Base-by-base conservation (phyloP, 1,284 basidiomycete genomes). In the Cutaneotrichosporon sp. region DNA sequence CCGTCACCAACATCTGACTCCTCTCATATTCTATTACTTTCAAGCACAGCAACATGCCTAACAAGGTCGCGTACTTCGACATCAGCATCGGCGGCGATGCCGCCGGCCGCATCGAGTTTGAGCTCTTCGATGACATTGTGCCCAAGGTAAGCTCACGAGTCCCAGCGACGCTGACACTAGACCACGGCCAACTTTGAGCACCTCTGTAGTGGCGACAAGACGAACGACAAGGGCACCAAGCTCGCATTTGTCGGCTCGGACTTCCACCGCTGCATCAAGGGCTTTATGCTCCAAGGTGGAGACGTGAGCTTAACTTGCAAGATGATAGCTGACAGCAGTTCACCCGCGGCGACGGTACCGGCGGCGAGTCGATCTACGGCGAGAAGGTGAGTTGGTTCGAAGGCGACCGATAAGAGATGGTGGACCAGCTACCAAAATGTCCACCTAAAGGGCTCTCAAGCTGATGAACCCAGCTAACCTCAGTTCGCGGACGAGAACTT, bases 341-440 rank as follows among this genome's bases (percentile, higher is more conserved):
- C 64, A 82, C 80, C 13, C 65, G 70, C 26, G 80, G 89, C 42
- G 87, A 97, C 73, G 95, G 96, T 16, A 97, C 92, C 1, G 95
- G 96, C 66, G 92, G 91, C 61, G 89, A 89, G 81, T 92, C 89
- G 31, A 97, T 98, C 81, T 97, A 95, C 73, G 94, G 95, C 69
- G 85, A 87, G 70, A 92, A 90, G 69, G 74, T 75, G 34, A 59
- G 75, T 63, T 26, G n/a, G 42, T 5, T 16, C 47, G 18, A 42
- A 46, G 11, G 2, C 7, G 34, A 7, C 34, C 34, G 11, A 36
- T 36, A 1, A 36, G 34, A 36, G 2, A 2, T 36, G 26, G 26
- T 26, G 3, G 26, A 26, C 26, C 26, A 26, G 26, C 26, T 26
- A 26, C 26, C 2, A 26, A 26, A 26, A 3, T 26, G 26, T n/a